phyloP scores from a whole-genome alignment of 352 stramenopile species.

The Pythium rhizo-oryzae region DNA sequence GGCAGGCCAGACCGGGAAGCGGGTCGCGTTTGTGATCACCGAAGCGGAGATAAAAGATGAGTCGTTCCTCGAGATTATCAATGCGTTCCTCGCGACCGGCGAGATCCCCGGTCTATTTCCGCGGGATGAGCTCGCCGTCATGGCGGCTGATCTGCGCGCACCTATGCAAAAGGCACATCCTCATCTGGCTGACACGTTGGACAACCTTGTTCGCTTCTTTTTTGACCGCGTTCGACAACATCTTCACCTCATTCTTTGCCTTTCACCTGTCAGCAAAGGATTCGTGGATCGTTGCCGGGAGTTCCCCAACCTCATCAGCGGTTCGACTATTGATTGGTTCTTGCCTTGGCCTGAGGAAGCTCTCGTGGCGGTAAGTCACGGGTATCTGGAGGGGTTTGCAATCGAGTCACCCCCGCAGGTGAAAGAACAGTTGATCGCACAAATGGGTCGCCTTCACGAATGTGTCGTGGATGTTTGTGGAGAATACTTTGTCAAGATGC shows the following conservation, averaged over 20 bases:
- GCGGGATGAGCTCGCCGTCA: conserved; percentile 87
- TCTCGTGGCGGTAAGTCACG: conserved; percentile 79
- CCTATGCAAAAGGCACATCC: conserved; percentile 71
- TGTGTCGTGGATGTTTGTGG: conserved; percentile 68
- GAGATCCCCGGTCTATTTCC: conserved; percentile 89
- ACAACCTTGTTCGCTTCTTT: conserved; percentile 88
- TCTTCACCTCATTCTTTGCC: conserved; percentile 86
- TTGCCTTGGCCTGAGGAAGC: conserved; percentile 89
- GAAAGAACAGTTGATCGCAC: conserved; percentile 63
- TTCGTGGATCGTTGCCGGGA: conserved; percentile 86
- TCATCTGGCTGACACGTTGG: conserved; percentile 68
- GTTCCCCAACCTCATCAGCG: conserved; percentile 88
- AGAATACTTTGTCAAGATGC: conserved; percentile 78
- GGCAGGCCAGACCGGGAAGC: conserved; percentile 77
- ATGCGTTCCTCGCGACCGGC: conserved; percentile 83
- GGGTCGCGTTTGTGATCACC: conserved; percentile 85
- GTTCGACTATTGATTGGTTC: conserved; percentile 92
- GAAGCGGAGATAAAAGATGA: conserved; percentile 93
- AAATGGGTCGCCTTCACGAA: conserved; percentile 81
- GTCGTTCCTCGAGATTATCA: conserved; percentile 89
- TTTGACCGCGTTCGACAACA: conserved; percentile 84
- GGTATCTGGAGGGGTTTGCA: conserved; percentile 69
- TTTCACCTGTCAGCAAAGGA: conserved; percentile 80
- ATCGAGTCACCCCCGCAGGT: conserved; percentile 60
- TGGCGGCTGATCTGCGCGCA: conserved; percentile 79